phyloP scores from a whole-genome alignment of 305 asterid species.

The Caryopteris hybrid region DNA sequence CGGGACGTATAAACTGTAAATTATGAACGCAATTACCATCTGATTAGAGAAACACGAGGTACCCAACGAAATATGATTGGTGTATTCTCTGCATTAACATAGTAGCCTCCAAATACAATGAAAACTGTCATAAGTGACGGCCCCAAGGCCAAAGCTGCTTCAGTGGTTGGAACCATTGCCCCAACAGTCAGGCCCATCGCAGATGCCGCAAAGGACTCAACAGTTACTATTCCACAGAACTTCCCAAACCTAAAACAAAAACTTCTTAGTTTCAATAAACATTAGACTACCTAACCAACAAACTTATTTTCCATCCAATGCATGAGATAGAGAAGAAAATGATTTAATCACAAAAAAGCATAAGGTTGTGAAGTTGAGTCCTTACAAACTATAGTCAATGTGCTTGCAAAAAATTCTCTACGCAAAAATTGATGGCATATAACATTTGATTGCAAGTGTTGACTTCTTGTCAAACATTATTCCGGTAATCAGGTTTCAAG shows the following conservation, averaged over 20 bases:
- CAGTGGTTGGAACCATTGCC: slow-evolving; percentile 93
- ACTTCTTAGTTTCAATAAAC: slow-evolving; percentile 20
- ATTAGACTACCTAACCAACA: not conserved
- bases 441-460: not conserved
- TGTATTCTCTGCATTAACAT: slow-evolving; percentile 86
- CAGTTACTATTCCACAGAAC: slow-evolving; percentile 86
- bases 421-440: not conserved
- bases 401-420: slow-evolving; percentile 3
- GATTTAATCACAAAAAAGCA: not conserved
- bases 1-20: slow-evolving; percentile 68
- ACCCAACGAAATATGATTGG: slow-evolving; percentile 94
- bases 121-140: slow-evolving; percentile 97
- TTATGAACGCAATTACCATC: slow-evolving; percentile 52
- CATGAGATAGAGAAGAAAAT: not conserved
- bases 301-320: slow-evolving; percentile 4
- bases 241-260: slow-evolving; percentile 67
- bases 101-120: slow-evolving; percentile 96
- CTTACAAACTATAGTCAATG: not conserved
- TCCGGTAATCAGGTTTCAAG: not conserved
- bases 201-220: slow-evolving; percentile 93
- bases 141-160: slow-evolving; percentile 97
- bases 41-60: slow-evolving; percentile 89
- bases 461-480: not conserved
- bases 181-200: slow-evolving; percentile 99
- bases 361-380: not conserved